These are phyloP conservation scores for Kalmusia sp. DNA, from an alignment of 2,329 filamentous ascomycete genomes.

Conservation along the genomic window DNA sequence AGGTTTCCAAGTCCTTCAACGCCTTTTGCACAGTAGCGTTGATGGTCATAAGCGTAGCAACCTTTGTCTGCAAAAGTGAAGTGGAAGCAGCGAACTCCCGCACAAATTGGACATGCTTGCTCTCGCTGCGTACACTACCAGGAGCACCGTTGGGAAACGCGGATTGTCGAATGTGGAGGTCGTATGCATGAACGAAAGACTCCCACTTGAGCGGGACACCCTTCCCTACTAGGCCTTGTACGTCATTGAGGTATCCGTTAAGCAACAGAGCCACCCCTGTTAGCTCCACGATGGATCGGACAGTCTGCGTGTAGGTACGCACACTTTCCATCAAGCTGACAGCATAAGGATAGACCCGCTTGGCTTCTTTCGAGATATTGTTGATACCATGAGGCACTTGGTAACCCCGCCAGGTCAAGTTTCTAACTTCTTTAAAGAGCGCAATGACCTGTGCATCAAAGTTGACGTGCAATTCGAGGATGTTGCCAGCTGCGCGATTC, in stretches of 20 bases:
- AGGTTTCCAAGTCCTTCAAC: constrained; percentile 81
- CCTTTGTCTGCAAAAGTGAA: constrained; percentile 87
- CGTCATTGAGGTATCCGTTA: constrained; percentile 90
- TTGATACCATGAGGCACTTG: constrained; percentile 92
- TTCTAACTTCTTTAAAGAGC: constrained; percentile 97
- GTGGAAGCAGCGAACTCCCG: constrained; percentile 90
- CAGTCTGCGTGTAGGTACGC: constrained; percentile 89
- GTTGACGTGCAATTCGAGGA: constrained; percentile 88
- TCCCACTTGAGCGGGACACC: constrained; percentile 95
- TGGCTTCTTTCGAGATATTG: constrained; percentile 98
- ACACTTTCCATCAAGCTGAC: constrained; percentile 99
- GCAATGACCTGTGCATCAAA: constrained; percentile 98
- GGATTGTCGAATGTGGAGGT: constrained; percentile 77
- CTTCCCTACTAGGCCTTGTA: constrained; percentile 81
- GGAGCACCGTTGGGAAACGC: constrained; percentile 66
- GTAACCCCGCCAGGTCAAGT: constrained; percentile 93
- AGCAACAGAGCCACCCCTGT: constrained; percentile 85
- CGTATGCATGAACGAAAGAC: constrained; percentile 96
- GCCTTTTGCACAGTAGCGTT: constrained; percentile 84
- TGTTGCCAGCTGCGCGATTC: constrained; percentile 88
- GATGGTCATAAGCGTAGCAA: constrained; percentile 77
- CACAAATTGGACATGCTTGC: constrained; percentile 95
- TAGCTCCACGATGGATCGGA: constrained; percentile 84
- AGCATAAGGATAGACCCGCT: constrained; percentile 96
- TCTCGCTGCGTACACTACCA: constrained; percentile 70